These are phyloP conservation scores for Echium plantagineum DNA, from an alignment of 257 asterid genomes.

Conservation along the genomic window DNA sequence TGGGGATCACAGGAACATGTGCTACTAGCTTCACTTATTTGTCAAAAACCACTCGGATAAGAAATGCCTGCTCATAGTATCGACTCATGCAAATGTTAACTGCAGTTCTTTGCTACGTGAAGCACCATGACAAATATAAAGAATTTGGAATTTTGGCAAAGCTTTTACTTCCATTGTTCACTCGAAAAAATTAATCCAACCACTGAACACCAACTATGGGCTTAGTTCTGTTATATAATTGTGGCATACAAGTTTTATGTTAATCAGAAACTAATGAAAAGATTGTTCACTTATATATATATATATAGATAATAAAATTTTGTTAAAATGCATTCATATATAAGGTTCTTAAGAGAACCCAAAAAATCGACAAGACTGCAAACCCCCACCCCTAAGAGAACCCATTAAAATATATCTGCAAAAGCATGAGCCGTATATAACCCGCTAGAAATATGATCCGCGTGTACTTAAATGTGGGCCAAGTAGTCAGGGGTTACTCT, in stretches of 20 bases:
- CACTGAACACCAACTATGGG: too few relatives aligned
- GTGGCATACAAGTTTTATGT: neutral
- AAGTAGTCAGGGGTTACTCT: neutral
- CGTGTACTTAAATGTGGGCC: neutral
- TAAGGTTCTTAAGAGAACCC: too few relatives aligned
- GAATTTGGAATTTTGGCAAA: too few relatives aligned
- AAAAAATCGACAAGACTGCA: too few relatives aligned
- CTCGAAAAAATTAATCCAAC: too few relatives aligned
- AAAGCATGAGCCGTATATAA: too few relatives aligned
- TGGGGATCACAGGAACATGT: conserved; percentile 1
- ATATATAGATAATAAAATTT: too few relatives aligned
- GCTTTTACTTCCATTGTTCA: too few relatives aligned
- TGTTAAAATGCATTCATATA: neutral
- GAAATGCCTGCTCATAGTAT: conserved; percentile 2
- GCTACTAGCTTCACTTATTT: conserved; percentile 1
- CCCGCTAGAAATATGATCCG: too few relatives aligned
- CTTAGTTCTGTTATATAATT: too few relatives aligned
- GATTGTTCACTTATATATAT: neutral
- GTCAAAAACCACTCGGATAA: neutral
- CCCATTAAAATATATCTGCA: too few relatives aligned
- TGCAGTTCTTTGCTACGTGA: neutral
- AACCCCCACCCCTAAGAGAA: too few relatives aligned
- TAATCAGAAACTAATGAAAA: neutral
- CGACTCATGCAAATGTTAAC: neutral
- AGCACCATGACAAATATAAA: neutral